Conservation (phyloP, 768 basidiomycete genomes). For the Lactarius trivialis region DNA sequence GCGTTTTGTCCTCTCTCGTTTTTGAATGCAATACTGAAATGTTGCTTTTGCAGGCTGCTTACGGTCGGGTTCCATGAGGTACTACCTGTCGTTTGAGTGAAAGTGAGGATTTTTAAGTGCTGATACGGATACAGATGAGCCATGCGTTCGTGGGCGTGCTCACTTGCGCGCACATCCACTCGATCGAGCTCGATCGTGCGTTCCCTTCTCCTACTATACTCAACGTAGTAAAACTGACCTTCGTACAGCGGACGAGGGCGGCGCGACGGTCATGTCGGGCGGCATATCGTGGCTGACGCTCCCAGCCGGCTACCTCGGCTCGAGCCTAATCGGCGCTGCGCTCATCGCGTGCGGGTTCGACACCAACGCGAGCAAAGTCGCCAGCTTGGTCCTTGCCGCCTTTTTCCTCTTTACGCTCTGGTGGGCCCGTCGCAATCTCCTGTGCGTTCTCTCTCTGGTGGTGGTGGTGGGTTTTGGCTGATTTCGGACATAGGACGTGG, state of each 20-base stretch:
- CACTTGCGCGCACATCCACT: constrained; percentile 81
- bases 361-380: constrained; percentile 83
- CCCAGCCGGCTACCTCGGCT: constrained; percentile 82
- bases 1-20: constrained; percentile 28
- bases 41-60: constrained; percentile 44
- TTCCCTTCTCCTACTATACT: constrained; percentile 12
- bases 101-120: neutral
- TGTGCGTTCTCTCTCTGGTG: constrained; percentile 41
- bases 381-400: constrained; percentile 69
- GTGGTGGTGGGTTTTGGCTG: neutral
- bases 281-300: constrained; percentile 77
- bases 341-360: constrained; percentile 87
- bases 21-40: neutral
- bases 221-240: neutral
- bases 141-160: constrained; percentile 75
- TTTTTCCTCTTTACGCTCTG: constrained; percentile 86
- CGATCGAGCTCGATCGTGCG: constrained; percentile 82
- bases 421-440: constrained; percentile 73
- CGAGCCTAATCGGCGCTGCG: constrained; percentile 78
- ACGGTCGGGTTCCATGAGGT: constrained; percentile 91
- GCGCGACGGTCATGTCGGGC: constrained; percentile 80
- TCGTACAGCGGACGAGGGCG: constrained; percentile 74
- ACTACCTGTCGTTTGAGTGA: constrained; percentile 13
- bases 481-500: constrained; percentile 53
- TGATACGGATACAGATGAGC: constrained; percentile 54